phyloP scores from a whole-genome alignment of 257 asterid genomes.

The Hygrophila difformis region DNA sequence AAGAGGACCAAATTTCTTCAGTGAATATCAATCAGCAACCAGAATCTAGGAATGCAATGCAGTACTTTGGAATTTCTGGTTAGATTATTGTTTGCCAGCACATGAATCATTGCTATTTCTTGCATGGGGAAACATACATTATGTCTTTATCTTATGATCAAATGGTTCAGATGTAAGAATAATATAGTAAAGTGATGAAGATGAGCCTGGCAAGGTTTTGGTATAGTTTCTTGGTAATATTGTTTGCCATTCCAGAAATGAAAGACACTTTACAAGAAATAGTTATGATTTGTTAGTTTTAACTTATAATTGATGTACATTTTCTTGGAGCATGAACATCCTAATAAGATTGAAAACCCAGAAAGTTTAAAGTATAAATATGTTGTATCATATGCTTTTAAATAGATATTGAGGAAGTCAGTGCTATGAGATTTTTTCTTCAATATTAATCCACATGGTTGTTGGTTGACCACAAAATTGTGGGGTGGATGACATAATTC shows the following conservation, averaged over 20 bases:
- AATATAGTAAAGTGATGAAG: too few species aligned
- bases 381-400: background rate
- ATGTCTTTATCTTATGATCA: background rate
- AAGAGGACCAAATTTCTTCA: slow-evolving; percentile 26
- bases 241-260: background rate
- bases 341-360: background rate
- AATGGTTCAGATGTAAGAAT: background rate
- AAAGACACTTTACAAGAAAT: background rate
- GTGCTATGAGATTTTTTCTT: background rate
- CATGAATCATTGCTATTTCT: background rate
- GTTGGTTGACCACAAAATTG: background rate
- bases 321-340: background rate
- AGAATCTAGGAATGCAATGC: slow-evolving; percentile 20
- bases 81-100: slow-evolving; percentile 10
- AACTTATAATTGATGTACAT: background rate
- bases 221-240: too few species aligned
- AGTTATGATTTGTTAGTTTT: background rate
- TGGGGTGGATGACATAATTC: background rate
- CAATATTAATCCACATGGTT: background rate
- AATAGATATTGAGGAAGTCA: background rate
- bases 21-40: slow-evolving; percentile 8
- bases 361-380: background rate
- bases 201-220: too few species aligned
- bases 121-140: background rate
- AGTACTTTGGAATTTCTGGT: slow-evolving; percentile 40